These are phyloP conservation scores for Acarospora socialis DNA, from an alignment of 2,329 filamentous ascomycete genomes.

Conservation along the genomic window DNA sequence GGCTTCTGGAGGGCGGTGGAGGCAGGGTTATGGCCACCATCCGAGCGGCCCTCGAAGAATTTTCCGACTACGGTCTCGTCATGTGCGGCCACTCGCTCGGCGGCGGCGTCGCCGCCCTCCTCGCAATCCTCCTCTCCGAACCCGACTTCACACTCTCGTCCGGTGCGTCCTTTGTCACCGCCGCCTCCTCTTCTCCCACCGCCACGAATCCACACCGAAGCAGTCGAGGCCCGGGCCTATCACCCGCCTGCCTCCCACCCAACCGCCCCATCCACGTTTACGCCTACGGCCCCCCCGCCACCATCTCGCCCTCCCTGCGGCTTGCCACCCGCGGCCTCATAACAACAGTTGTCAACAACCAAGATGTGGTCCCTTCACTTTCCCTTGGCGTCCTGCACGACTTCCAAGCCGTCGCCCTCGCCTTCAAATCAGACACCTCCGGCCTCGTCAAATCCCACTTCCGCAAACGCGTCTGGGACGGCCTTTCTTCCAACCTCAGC, in stretches of 20 bases:
- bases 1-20: constrained; percentile 53
- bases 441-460: constrained; percentile 55
- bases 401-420: constrained; percentile 55
- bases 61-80: constrained; percentile 54
- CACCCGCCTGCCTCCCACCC: constrained; percentile 41
- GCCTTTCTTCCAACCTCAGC: constrained; percentile 46
- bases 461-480: constrained; percentile 50
- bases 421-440: constrained; percentile 57
- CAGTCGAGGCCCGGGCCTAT: constrained; percentile 1
- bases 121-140: constrained; percentile 57
- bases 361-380: constrained; percentile 59
- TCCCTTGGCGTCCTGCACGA: constrained; percentile 63
- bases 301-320: constrained; percentile 55
- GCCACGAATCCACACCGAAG: constrained; percentile 8
- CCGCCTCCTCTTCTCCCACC: constrained; percentile 31
- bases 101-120: constrained; percentile 53
- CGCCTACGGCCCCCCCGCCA: constrained; percentile 60
- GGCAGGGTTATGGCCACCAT: constrained; percentile 53
- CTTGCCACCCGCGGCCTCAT: constrained; percentile 59
- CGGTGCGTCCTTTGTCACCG: constrained; percentile 49
- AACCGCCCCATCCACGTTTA: constrained; percentile 65
- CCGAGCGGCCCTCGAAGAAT: constrained; percentile 49
- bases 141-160: constrained; percentile 33
- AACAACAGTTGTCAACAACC: constrained; percentile 58
- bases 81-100: constrained; percentile 57